Evolutionary conservation across 2,329 filamentous ascomycete genomes (phyloP).

Genomic region (Botrytis deweyae): DNA sequence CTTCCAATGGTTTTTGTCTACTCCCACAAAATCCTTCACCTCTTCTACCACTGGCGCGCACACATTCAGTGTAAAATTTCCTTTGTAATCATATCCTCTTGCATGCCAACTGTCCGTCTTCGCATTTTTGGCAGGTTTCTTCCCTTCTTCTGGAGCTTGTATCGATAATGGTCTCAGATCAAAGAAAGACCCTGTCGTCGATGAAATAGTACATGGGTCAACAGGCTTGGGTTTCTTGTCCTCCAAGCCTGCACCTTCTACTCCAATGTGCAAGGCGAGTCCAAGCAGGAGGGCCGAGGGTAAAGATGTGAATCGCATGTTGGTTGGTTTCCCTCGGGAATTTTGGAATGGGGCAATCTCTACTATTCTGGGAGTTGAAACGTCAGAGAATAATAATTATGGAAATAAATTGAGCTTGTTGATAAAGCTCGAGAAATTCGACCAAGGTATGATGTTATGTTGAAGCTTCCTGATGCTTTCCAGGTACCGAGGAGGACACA

Average conservation of each 20-base stretch:
- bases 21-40: constrained; percentile 61
- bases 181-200: constrained; percentile 37
- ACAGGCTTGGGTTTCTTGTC: constrained; percentile 32
- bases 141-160: constrained; percentile 32
- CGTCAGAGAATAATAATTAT: neutral
- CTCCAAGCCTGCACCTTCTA: constrained; percentile 32
- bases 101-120: constrained; percentile 62
- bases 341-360: neutral
- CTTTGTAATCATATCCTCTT: constrained; percentile 72
- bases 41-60: constrained; percentile 72
- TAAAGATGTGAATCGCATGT: constrained; percentile 34
- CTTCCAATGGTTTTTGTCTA: constrained; percentile 60
- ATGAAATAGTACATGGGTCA: constrained; percentile 39
- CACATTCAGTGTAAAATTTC: constrained; percentile 83
- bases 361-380: neutral
- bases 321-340: constrained; percentile 2
- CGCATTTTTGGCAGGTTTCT: constrained; percentile 50
- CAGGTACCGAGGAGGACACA: constrained; percentile 21
- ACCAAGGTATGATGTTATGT: constrained; percentile 14
- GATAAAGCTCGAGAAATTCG: constrained; percentile 1
- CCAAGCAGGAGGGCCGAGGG: constrained; percentile 33
- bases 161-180: constrained; percentile 39
- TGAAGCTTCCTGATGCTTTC: constrained; percentile 12
- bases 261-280: constrained; percentile 33
- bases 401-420: constrained; percentile 14